Base-by-base conservation (phyloP, 768 basidiomycete species). In the Tremella fuciformis region DNA sequence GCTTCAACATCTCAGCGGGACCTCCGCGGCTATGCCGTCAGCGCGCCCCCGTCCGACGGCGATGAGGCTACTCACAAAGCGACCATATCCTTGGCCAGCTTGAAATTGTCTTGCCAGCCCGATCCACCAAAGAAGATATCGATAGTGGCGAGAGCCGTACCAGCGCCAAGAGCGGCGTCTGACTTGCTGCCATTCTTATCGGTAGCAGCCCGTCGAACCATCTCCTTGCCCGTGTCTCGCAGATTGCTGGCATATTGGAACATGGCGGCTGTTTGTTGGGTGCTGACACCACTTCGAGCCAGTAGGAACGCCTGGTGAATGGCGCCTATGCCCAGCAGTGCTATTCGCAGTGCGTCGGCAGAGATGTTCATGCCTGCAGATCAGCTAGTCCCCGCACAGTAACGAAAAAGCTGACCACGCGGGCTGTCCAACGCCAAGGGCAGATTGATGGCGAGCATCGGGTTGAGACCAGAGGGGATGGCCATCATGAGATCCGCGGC, bases 401-500 rank as follows among this genome's bases (percentile, higher is more conserved):
- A 15, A 37, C 21, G 8, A 50, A 46, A 19, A 8, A 22, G 11
- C 63, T 15, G 40, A 64, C 73, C 71, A 59, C 77, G 70, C 21
- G 76, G 74, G 37, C 75, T 76, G 62, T 79, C 78, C 60, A 81
- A 70, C 22, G 80, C 76, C 62, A 81, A 77, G 25, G 80, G 77
- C 25, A 80, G 67, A 65, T 80, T 79, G 65, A 78, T 77, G 56
- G 76, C 76, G 50, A 80, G 67, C 68, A 82, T 72, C 21, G 78
- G 76, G 67, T 81, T 82, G 70, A 81, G 75, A 70, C 77, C 66
- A 37, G 63, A 60, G 48, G 79, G 79, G 49, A 79, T 70, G 64
- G 77, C 78, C 81, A 83, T 80, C 74, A 80, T 79, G 56, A 80
- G 75, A 66, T 79, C 79, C 58, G 81, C 78, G 44, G 79, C 78